Conservation (phyloP, 1,284 basidiomycete species). For the Ganoderma meredithae region DNA sequence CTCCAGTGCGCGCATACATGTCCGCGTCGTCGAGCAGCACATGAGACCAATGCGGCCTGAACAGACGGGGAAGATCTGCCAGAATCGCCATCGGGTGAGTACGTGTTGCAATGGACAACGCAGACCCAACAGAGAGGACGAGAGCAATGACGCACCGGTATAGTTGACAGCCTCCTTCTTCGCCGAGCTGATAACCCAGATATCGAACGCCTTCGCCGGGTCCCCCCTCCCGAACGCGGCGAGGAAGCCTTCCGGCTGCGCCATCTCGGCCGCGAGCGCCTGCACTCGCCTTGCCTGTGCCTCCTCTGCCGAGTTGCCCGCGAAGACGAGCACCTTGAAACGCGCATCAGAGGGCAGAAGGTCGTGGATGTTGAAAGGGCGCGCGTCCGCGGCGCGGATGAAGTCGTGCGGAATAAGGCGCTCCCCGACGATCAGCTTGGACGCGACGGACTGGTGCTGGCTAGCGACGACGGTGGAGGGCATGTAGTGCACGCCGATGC, state of each 20-base stretch:
- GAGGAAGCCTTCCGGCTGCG: constrained; percentile 47
- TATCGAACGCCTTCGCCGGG: constrained; percentile 53
- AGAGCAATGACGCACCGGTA: constrained; percentile 32
- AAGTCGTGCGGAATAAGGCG: constrained; percentile 66
- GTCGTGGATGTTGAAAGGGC: constrained; percentile 74
- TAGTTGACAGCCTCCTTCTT: constrained; percentile 55
- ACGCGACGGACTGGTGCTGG: constrained; percentile 53
- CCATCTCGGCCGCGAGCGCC: constrained; percentile 53
- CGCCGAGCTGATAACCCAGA: constrained; percentile 57
- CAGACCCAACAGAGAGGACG: neutral
- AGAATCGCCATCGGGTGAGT: neutral
- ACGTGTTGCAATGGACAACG: no score
- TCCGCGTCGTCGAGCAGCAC: constrained; percentile 47
- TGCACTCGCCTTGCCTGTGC: constrained; percentile 50
- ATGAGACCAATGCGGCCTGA: constrained; percentile 73
- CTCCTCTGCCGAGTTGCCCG: constrained; percentile 57
- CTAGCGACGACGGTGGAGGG: constrained; percentile 58
- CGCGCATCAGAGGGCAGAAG: constrained; percentile 71
- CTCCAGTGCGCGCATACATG: constrained; percentile 44
- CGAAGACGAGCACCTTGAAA: constrained; percentile 78
- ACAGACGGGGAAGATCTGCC: constrained; percentile 51
- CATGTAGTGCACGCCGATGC: constrained; percentile 61
- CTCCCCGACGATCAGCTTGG: constrained; percentile 61
- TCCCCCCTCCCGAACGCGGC: constrained; percentile 37
- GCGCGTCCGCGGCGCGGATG: constrained; percentile 68